Conservation (phyloP, 1,284 basidiomycete species). For the Schizophyllum commune region DNA sequence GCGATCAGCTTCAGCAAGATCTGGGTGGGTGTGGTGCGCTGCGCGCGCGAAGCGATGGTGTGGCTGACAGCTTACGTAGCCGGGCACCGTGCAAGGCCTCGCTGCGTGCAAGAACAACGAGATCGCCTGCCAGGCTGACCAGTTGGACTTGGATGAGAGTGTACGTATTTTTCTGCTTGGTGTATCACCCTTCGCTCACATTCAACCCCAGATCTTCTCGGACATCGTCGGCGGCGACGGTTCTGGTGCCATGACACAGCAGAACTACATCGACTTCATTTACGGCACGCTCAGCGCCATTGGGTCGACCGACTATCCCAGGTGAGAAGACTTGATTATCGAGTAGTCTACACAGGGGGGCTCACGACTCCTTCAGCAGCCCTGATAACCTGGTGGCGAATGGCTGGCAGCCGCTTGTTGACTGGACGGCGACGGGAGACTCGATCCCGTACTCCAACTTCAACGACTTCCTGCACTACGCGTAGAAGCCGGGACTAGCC, state of each 20-base stretch:
- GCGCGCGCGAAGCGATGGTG: background rate
- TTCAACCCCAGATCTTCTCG: background rate
- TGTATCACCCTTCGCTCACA: background rate
- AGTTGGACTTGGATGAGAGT: background rate
- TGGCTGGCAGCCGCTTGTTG: slow-evolving; percentile 11
- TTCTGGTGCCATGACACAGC: slow-evolving; percentile 6
- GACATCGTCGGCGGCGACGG: slow-evolving; percentile 4
- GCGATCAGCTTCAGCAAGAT: background rate
- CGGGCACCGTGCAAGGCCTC: background rate
- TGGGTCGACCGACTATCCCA: slow-evolving; percentile 3
- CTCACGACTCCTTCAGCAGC: background rate
- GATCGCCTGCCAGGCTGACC: background rate
- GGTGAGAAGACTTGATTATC: background rate
- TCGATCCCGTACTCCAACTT: slow-evolving; percentile 17
- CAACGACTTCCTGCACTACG: slow-evolving; percentile 16
- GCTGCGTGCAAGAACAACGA: background rate
- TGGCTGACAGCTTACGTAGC: background rate
- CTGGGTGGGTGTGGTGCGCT: background rate
- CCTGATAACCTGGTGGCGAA: slow-evolving; percentile 10
- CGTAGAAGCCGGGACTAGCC: too few relatives aligned
- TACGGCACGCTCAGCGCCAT: slow-evolving; percentile 6
- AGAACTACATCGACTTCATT: slow-evolving; percentile 11
- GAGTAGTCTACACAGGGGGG: background rate
- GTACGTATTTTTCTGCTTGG: background rate
- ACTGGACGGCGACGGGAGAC: slow-evolving; percentile 15